Evolutionary conservation across 2,329 filamentous ascomycete species (phyloP).

Genomic region (Ceratocystiopsis brevicomis): DNA sequence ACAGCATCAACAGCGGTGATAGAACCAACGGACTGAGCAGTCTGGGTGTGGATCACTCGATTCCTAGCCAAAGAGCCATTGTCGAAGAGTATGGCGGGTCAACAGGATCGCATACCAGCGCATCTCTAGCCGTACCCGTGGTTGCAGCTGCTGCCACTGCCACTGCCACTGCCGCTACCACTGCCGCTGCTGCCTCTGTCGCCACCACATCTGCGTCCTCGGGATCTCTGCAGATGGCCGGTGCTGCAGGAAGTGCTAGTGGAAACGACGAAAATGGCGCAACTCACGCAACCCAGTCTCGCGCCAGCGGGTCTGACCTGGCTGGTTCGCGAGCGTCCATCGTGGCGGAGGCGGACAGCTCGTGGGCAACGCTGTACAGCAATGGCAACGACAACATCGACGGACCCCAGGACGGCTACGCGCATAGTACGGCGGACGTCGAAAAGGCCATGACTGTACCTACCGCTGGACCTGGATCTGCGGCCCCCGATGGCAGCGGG

Average conservation of each 20-base stretch:
- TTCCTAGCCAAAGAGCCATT: conserved; percentile 7
- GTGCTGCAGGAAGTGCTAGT: too few species aligned
- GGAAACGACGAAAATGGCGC: too few species aligned
- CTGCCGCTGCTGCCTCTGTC: too few species aligned
- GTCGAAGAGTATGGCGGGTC: not conserved
- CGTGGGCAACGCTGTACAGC: not conserved
- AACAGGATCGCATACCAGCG: too few species aligned
- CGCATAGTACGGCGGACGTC: not conserved
- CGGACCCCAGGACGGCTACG: not conserved
- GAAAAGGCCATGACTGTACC: not conserved
- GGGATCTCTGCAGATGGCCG: too few species aligned
- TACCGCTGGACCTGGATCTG: not conserved
- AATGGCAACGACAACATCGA: not conserved
- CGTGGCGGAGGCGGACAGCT: not conserved
- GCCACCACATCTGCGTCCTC: too few species aligned
- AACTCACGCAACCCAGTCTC: too few species aligned
- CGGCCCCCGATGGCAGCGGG: not conserved
- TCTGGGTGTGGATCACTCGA: not conserved
- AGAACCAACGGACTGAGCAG: not conserved
- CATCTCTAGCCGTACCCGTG: too few species aligned
- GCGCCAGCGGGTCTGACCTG: too few species aligned
- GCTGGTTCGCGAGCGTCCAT: too few species aligned
- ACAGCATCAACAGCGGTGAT: not conserved
- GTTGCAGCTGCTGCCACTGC: too few species aligned
- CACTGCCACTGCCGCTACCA: too few species aligned